Conservation (phyloP, 257 asterid genomes). For the Paulownia fortunei region DNA sequence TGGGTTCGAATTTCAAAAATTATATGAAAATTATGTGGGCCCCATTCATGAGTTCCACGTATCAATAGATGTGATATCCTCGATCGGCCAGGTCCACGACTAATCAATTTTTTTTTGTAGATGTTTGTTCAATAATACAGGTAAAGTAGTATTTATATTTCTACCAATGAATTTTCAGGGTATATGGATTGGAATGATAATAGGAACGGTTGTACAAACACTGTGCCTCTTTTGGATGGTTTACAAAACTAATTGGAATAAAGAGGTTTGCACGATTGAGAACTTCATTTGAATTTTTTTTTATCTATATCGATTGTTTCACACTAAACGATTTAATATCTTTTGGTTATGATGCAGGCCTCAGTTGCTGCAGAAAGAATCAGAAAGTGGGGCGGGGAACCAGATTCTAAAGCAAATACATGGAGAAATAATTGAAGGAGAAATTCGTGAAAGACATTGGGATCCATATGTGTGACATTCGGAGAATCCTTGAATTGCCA, state of each 20-base stretch:
- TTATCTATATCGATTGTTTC: no score
- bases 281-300: not conserved
- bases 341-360: slow-evolving; percentile 33
- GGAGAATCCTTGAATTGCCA: no score
- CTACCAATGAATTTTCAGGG: slow-evolving; percentile 35
- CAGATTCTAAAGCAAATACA: not conserved
- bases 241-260: slow-evolving; percentile 53
- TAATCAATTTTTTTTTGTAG: no score
- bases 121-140: not conserved
- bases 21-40: no score
- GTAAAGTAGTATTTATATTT: no score
- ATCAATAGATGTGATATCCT: no score
- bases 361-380: slow-evolving; percentile 45
- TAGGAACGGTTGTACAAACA: slow-evolving; percentile 52
- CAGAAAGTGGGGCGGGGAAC: slow-evolving; percentile 51
- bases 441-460: no score
- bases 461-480: no score
- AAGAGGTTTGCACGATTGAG: slow-evolving; percentile 37
- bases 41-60: no score
- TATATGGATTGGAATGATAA: slow-evolving; percentile 55
- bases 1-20: no score
- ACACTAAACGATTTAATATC: no score
- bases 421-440: not conserved
- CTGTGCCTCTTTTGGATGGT: slow-evolving; percentile 35
- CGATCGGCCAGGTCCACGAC: no score